Evolutionary conservation across 352 stramenopile species (phyloP).

Genomic region (Phytophthora uliginosa): DNA sequence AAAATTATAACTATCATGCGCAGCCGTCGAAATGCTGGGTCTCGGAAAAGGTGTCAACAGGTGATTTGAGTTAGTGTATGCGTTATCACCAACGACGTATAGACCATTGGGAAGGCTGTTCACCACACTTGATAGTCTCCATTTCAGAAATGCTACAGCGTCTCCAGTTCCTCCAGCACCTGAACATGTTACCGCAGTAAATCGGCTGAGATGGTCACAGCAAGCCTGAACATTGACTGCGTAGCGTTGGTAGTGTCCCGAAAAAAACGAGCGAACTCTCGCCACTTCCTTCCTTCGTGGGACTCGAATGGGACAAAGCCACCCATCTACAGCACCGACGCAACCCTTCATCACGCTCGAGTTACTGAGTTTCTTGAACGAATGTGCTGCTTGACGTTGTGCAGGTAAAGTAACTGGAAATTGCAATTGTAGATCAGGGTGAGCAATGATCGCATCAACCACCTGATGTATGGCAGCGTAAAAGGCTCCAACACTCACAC

Average conservation of each 20-base stretch:
- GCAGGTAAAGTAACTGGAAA: conserved; percentile 3
- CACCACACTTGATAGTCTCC: not conserved
- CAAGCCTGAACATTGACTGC: conserved; percentile 9
- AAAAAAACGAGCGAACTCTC: conserved; percentile 13
- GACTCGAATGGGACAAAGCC: not conserved
- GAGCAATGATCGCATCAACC: conserved; percentile 11
- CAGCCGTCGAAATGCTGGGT: not conserved
- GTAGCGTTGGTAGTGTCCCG: conserved; percentile 11
- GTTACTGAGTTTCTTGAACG: conserved; percentile 5
- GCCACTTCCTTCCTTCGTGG: conserved; percentile 1
- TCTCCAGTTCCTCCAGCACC: conserved; percentile 1
- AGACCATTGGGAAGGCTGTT: conserved; percentile 1
- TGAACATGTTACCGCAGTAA: not conserved
- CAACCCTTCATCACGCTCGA: not conserved
- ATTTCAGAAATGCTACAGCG: conserved; percentile 5
- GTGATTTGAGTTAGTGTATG: conserved; percentile 3
- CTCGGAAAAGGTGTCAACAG: not conserved
- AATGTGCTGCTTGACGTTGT: conserved; percentile 8
- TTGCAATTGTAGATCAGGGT: conserved; percentile 2
- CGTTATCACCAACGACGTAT: conserved; percentile 1
- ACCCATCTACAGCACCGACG: not conserved
- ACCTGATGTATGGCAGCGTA: conserved; percentile 15
- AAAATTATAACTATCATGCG: not conserved
- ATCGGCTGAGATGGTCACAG: conserved; percentile 2
- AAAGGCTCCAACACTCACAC: conserved; percentile 12